Evolutionary conservation across 441 rosid species (phyloP).

Genomic region (Euphorbia corollata): DNA sequence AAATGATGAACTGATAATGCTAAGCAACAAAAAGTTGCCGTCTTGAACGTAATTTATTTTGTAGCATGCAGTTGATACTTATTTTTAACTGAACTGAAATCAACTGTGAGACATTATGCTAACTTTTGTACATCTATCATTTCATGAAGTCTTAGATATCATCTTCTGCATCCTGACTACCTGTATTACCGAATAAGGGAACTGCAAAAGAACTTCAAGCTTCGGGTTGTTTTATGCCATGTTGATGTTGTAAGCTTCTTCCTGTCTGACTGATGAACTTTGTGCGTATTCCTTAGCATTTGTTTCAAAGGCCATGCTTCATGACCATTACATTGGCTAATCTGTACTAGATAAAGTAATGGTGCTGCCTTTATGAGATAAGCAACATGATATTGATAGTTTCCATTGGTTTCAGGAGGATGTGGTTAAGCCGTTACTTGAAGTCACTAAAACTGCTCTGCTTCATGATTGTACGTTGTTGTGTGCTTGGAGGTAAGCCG

Average conservation of each 20-base stretch:
- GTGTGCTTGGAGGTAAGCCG: constrained; percentile 76
- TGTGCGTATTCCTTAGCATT: constrained; percentile 9
- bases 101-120: background rate
- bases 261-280: background rate
- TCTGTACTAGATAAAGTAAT: background rate
- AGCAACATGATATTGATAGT: constrained; percentile 17
- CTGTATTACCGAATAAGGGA: constrained; percentile 88
- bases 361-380: background rate
- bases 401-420: constrained; percentile 56
- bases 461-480: constrained; percentile 90
- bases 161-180: constrained; percentile 86
- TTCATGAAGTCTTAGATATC: constrained; percentile 72
- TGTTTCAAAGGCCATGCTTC: background rate
- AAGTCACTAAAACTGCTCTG: constrained; percentile 77
- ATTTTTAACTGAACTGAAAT: no score
- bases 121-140: constrained; percentile 8
- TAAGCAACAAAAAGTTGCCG: no score
- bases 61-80: constrained; percentile 4
- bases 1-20: background rate
- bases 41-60: background rate
- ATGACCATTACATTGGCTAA: background rate
- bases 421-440: constrained; percentile 79
- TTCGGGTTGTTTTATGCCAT: constrained; percentile 80
- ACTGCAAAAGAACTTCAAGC: constrained; percentile 74
- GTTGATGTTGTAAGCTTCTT: constrained; percentile 67